Conservation (phyloP, 495 filamentous ascomycete genomes). For the Aspergillus nanangensis region DNA sequence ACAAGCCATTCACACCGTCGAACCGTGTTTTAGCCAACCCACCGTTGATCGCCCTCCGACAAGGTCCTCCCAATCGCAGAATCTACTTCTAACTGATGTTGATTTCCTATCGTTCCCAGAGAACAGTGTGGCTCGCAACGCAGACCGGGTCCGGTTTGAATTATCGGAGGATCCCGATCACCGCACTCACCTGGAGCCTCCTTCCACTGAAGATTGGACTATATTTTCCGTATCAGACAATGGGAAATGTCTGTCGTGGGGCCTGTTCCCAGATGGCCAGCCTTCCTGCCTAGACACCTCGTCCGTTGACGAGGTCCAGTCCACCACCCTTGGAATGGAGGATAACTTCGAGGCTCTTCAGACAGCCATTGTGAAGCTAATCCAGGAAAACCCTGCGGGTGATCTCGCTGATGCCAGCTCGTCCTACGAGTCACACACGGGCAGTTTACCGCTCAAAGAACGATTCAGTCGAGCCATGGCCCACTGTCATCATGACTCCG, state of each 20-base stretch:
- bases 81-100: slow-evolving; percentile 26
- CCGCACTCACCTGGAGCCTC: slow-evolving; percentile 32
- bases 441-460: slow-evolving; percentile 26
- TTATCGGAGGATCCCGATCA: slow-evolving; percentile 35
- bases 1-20: slow-evolving; percentile 6
- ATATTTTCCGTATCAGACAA: slow-evolving; percentile 73
- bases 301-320: slow-evolving; percentile 53
- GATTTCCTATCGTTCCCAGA: slow-evolving; percentile 22
- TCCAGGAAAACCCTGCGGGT: slow-evolving; percentile 69
- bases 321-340: slow-evolving; percentile 63
- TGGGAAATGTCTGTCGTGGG: slow-evolving; percentile 61
- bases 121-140: slow-evolving; percentile 22
- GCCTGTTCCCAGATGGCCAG: slow-evolving; percentile 49
- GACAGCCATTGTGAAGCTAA: slow-evolving; percentile 74
- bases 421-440: neutral
- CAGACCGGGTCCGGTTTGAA: slow-evolving; percentile 43
- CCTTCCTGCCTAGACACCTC: slow-evolving; percentile 11
- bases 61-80: slow-evolving; percentile 15
- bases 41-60: slow-evolving; percentile 12
- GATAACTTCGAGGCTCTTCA: slow-evolving; percentile 82
- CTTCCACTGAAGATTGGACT: slow-evolving; percentile 40
- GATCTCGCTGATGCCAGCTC: slow-evolving; percentile 18
- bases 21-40: slow-evolving; percentile 28
- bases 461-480: slow-evolving; percentile 38
- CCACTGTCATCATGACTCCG: slow-evolving; percentile 31